phyloP scores from a whole-genome alignment of 495 filamentous ascomycete genomes.

The Tuber magnatum region DNA sequence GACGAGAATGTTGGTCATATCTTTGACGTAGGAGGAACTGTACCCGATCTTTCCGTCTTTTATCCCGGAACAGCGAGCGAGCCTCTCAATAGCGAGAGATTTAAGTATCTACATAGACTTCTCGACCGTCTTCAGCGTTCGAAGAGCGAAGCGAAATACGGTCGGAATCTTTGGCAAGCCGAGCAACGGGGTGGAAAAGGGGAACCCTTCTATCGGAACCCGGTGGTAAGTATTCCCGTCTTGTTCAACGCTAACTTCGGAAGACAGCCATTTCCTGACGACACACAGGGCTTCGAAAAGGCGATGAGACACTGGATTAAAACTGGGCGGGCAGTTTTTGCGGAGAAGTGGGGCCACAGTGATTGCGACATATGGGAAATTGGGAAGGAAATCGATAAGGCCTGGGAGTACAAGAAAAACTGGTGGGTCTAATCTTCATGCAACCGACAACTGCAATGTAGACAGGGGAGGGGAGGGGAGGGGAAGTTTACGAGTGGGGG shows the following conservation, averaged over 20 bases:
- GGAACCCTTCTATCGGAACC: conserved; percentile 55
- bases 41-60: conserved; percentile 47
- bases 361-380: conserved; percentile 48
- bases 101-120: conserved; percentile 39
- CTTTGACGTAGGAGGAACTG: conserved; percentile 48
- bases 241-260: too few species aligned
- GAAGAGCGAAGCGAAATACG: conserved; percentile 39
- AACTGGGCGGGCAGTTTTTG: conserved; percentile 48
- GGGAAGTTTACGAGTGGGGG: too few species aligned
- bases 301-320: conserved; percentile 52
- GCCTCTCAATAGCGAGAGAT: conserved; percentile 26
- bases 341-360: conserved; percentile 54
- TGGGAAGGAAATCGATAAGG: conserved; percentile 26
- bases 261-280: not conserved
- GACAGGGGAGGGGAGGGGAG: too few species aligned
- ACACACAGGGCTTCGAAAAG: conserved; percentile 43
- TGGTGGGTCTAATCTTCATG: not conserved
- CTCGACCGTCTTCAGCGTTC: conserved; percentile 46
- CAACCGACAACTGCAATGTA: too few species aligned
- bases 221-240: conserved; percentile 40
- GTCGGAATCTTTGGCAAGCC: conserved; percentile 56
- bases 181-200: conserved; percentile 54
- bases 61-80: conserved; percentile 43
- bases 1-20: conserved; percentile 47
- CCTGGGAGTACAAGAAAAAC: not conserved